Evolutionary conservation across 257 asterid genomes (phyloP).

Genomic region (Solanum pinnatisectum): DNA sequence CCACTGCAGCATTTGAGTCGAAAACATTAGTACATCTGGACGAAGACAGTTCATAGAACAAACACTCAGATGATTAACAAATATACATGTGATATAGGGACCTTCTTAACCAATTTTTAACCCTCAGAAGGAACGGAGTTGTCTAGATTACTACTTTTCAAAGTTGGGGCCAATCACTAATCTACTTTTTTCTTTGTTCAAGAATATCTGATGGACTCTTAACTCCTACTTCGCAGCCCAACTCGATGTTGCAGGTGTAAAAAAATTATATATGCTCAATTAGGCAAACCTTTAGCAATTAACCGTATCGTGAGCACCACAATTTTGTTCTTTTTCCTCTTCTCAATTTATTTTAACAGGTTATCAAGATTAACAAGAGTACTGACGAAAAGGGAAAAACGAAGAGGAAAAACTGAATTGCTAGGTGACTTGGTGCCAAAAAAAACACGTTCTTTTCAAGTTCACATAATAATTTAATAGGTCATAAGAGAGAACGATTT

Average conservation of each 20-base stretch:
- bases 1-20: conserved; percentile 56
- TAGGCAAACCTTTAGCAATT: background rate
- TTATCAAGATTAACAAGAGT: background rate
- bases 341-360: background rate
- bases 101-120: background rate
- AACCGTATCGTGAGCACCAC: background rate
- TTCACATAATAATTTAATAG: background rate
- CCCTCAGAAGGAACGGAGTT: background rate
- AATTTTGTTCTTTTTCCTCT: background rate
- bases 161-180: background rate
- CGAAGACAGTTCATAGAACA: background rate
- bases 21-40: background rate
- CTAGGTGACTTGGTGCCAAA: background rate
- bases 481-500: background rate
- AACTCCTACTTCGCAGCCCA: background rate
- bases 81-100: background rate
- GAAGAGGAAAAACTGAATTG: background rate
- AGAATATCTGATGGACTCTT: background rate
- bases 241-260: background rate
- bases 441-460: background rate
- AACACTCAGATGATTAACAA: background rate
- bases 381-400: background rate
- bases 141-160: background rate
- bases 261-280: background rate
- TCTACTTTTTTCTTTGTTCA: background rate